phyloP scores from a whole-genome alignment of 208 protist genomes.

The Trypanosoma mega region DNA sequence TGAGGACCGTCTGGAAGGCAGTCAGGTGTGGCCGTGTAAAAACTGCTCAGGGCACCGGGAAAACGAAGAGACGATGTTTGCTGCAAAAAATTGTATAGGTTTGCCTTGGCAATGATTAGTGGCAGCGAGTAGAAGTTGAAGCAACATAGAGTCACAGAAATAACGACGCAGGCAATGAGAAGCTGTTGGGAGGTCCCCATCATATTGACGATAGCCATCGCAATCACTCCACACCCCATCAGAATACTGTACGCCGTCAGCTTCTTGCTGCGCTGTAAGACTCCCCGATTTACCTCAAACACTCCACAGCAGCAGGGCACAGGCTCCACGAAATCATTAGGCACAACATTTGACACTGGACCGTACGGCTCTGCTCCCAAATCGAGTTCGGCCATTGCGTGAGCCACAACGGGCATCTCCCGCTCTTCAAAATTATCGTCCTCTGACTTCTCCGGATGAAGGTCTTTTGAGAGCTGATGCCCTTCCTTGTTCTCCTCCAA shows the following conservation, averaged over 20 bases:
- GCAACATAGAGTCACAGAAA: constrained; percentile 40
- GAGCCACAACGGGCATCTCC: background rate
- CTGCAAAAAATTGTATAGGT: constrained; percentile 64
- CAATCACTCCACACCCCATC: constrained; percentile 50
- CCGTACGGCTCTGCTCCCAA: no score
- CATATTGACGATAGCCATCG: constrained; percentile 43
- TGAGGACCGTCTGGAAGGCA: constrained; percentile 51
- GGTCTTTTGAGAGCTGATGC: no score
- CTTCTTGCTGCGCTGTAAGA: constrained; percentile 46
- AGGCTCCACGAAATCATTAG: no score
- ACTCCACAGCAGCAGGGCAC: constrained; percentile 38
- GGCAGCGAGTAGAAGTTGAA: constrained; percentile 70
- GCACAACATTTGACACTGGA: no score
- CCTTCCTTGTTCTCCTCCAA: no score
- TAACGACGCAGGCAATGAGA: constrained; percentile 33
- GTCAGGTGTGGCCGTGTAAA: constrained; percentile 38
- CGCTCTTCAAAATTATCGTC: background rate
- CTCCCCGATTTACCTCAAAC: constrained; percentile 67
- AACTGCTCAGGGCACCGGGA: constrained; percentile 35
- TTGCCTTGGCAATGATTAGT: constrained; percentile 63
- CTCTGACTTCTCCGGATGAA: no score
- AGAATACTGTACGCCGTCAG: constrained; percentile 48
- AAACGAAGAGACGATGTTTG: constrained; percentile 17
- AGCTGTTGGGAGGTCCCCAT: constrained; percentile 34
- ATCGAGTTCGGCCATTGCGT: no score